Evolutionary conservation across 2,329 filamentous ascomycete species (phyloP), one percentile per base, ranked within the genome.

Genomic region (Orbilia quercus): DNA sequence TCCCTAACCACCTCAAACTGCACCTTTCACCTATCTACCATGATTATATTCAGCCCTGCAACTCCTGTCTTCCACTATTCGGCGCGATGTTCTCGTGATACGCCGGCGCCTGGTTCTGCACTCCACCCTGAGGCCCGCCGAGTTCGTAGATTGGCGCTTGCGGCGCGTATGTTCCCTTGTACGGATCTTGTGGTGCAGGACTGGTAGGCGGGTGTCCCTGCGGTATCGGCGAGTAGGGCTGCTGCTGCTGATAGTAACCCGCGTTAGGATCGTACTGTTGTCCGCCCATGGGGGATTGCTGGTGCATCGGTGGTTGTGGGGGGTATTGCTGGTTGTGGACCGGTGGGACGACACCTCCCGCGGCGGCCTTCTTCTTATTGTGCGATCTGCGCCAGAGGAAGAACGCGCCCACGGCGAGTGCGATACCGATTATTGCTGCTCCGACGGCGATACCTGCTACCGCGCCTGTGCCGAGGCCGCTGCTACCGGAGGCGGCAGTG

Each of bases 361-460:
- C n/a, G n/a, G 12, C 42, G 2, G 58, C 23, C 36, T 63, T 57
- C 22, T 54, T 34, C 4, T 38, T 65, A 16, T 54, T 65, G 22
- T 44, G 45, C 9, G 42, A 38, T 7, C 59, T 59, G n/a, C 67
- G 67, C 67, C 67, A 72, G 7, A 72, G 36, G 59, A 72, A 72
- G 67, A 72, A 72, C 2, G 28, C 67, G 34, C 58, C 67, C 22
- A 72, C 42, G 5, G 67, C 67, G 18, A 64, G 59, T 28, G 42
- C 67, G n/a, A 72, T 72, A 23, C 67, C 67, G 12, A 53, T 44
- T 22, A 72, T 20, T 14, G 67, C 67, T 1, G 67, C 59, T 34
- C 53, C 67, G 53, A 72, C 59, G n/a, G 59, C 67, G 16, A 72
- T 72, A 54, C 67, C 67, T 14, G 67, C 67, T 7, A 65, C 59